Evolutionary conservation across 208 protist genomes (phyloP), one percentile per base, ranked within the genome.

Genomic region (Trypanosoma caninum): DNA sequence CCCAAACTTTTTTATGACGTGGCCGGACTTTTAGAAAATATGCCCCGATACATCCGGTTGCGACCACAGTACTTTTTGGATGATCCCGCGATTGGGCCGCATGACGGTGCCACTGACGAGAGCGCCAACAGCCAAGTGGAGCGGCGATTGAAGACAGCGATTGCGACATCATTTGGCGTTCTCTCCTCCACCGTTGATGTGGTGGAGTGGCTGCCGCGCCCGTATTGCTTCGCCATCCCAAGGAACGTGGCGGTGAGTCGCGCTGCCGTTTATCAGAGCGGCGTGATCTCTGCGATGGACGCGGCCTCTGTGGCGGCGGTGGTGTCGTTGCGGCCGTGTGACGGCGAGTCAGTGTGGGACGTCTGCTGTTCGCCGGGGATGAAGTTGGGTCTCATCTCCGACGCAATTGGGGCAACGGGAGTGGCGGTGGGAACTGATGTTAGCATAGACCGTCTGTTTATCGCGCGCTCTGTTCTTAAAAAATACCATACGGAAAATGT

Each of bases 361-460:
- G 44, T 94, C 13, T 97, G 91, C 69, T 94, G 87, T 50, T 72
- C 88, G 0, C 91, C 91, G 5, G 91, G 88, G 1, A 91, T 92
- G 85, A 97, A 97, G 53, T 63, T 93, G 20, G 59, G 72, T 5
- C 50, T 88, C 18, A 60, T 94, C 2, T 76, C 84, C 2, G 86
- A 92, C 27, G 77, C 75, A 18, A 65, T 93, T 41, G 76, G 53
- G 28, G 41, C 25, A 35, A 28, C 13, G 5, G 86, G 80, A 1
- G 41, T 78, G 8, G 87, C 72, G 1, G 72, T 91, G 1, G 90
- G 90, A 10, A 79, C 91, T 23, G 90, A 96, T 54, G 65, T 89
- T 33, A 84, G 42, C 41, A 20, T 89, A 9, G 31, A 78, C 8
- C 78, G 89, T 10, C 59, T 94, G 10, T 90, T 78, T 59, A 59